Evolutionary conservation across 1,139 yeast species (phyloP).

Genomic region (Nematodospora anomalae): DNA sequence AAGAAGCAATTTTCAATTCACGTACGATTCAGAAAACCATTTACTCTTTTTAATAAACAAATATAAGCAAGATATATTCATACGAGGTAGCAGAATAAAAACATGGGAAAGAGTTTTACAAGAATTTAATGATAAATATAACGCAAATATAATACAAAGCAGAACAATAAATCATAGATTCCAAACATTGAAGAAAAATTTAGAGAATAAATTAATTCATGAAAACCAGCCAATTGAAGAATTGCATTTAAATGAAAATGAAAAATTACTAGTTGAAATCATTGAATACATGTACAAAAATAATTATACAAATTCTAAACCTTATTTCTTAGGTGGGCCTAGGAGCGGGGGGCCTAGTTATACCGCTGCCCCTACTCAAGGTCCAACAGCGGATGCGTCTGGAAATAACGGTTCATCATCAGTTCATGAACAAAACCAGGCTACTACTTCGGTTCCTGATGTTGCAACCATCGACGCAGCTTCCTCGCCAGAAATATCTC

Average conservation of each 20-base stretch:
- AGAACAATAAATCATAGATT: slow-evolving; percentile 32
- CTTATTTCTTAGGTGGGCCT: slow-evolving; percentile 4
- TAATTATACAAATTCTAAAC: slow-evolving; percentile 8
- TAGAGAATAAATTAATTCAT: slow-evolving; percentile 22
- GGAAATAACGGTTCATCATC: not conserved
- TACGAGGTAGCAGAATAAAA: slow-evolving; percentile 30
- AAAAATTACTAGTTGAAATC: slow-evolving; percentile 21
- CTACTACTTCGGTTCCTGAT: not conserved
- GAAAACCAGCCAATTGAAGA: slow-evolving; percentile 16
- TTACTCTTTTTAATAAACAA: slow-evolving; percentile 24
- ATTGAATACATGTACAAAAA: slow-evolving; percentile 12
- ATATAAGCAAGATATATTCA: slow-evolving; percentile 25
- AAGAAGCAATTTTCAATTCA: slow-evolving; percentile 25
- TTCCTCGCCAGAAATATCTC: not conserved
- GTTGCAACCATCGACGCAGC: not conserved
- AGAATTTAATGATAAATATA: slow-evolving; percentile 23
- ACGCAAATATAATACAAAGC: slow-evolving; percentile 26
- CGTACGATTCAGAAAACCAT: slow-evolving; percentile 28
- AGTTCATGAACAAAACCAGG: not conserved
- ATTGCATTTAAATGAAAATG: slow-evolving; percentile 28
- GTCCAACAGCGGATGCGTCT: not conserved
- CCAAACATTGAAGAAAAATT: slow-evolving; percentile 24
- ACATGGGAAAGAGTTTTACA: slow-evolving; percentile 29
- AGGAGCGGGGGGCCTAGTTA: not conserved
- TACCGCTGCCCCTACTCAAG: not conserved